Evolutionary conservation across 2,329 filamentous ascomycete genomes (phyloP), one percentile per base, ranked within the genome.

Genomic region (Helotiales sp.): DNA sequence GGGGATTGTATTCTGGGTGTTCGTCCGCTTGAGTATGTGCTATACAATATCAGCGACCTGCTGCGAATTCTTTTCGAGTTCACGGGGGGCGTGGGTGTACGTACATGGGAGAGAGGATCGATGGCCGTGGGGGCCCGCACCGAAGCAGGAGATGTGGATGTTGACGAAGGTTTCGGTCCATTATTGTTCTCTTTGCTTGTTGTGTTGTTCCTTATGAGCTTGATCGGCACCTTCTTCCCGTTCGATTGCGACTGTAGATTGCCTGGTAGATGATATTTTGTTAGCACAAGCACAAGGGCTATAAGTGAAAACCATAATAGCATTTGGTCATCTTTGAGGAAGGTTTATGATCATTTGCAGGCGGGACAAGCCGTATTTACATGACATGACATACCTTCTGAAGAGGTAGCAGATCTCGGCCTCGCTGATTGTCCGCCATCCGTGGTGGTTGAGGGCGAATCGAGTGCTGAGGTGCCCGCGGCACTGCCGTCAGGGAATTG

Each of bases 61-160:
- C 24, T 31, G 27, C 19, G 22, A 25, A 24, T 13, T 2, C 3
- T 44, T 44, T 44, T 13, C 22, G 40, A 3, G 5, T 10, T 44
- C 10, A 8, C 22, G 5, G 10, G 5, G 27, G 25, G 17, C 4
- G 19, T 27, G 29, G 59, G 59, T 42, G 60, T 60, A 73, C 79
- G 64, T 79, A 89, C 85, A 73, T 88, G 84, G 52, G 86, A 88
- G 63, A 89, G 75, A 56, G 86, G 86, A 71, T 89, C 86, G 61
- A 88, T 86, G 25, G 78, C 78, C 52, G 80, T 76, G 25, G 67
- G 59, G 33, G 64, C 30, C 46, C 58, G 57, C 12, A 40, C 54
- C 34, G 60, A 17, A 30, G 57, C 36, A 49, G 48, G 52, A 10
- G 62, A 53, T 8, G n/a, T n/a, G n/a, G n/a, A n/a, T n/a, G n/a